Conservation (phyloP, 2,329 filamentous ascomycete genomes). For the Aspergillus udagawae region DNA sequence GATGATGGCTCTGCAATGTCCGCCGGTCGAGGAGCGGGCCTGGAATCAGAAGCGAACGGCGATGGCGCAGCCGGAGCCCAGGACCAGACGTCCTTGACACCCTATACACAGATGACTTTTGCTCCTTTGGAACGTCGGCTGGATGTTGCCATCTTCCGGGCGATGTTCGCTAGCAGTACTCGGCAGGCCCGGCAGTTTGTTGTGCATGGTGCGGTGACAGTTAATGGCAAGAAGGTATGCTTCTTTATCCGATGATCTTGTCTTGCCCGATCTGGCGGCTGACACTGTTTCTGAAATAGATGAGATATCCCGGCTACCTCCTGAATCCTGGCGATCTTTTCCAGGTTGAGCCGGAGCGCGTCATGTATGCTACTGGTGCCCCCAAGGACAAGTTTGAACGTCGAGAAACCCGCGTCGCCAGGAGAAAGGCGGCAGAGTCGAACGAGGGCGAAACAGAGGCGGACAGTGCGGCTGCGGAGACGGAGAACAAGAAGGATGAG, state of each 20-base stretch:
- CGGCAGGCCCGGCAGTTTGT: slow-evolving; percentile 93
- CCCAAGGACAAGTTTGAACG: slow-evolving; percentile 54
- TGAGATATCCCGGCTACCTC: slow-evolving; percentile 86
- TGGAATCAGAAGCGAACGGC: slow-evolving; percentile 31
- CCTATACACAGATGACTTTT: slow-evolving; percentile 96
- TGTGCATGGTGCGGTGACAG: slow-evolving; percentile 85
- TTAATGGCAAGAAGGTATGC: slow-evolving; percentile 88
- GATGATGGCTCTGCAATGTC: slow-evolving; percentile 81
- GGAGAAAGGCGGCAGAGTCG: slow-evolving; percentile 19
- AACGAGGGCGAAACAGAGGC: slow-evolving; percentile 24
- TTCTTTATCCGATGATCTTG: not conserved
- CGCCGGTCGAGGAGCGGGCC: slow-evolving; percentile 75
- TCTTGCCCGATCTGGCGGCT: slow-evolving; percentile 4
- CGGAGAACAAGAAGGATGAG: slow-evolving; percentile 26
- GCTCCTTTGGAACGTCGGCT: slow-evolving; percentile 85
- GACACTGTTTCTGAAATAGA: slow-evolving; percentile 52
- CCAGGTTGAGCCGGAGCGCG: slow-evolving; percentile 84
- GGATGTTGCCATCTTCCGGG: slow-evolving; percentile 90
- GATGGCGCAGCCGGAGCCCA: slow-evolving; percentile 15
- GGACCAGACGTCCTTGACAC: slow-evolving; percentile 47
- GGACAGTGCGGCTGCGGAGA: slow-evolving; percentile 22
- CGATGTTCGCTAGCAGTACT: slow-evolving; percentile 88
- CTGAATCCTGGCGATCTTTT: slow-evolving; percentile 98
- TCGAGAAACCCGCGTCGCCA: slow-evolving; percentile 31
- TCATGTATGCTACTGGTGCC: slow-evolving; percentile 80